phyloP scores from a whole-genome alignment of 2,329 filamentous ascomycete genomes.

The Neofusicoccum laricinum region DNA sequence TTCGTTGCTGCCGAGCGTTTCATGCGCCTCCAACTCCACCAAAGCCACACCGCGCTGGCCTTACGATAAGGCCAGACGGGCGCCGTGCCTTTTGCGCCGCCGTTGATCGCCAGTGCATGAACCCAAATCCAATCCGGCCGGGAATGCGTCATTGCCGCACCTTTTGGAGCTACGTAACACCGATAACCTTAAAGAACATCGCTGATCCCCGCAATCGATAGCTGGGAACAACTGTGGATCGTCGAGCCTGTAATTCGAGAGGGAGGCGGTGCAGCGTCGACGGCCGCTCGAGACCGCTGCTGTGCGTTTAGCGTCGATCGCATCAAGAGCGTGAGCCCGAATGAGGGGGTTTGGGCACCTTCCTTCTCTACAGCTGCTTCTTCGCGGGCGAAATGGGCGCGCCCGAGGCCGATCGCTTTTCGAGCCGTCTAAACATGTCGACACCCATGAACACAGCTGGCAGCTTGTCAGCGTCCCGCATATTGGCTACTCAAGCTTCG shows the following conservation, averaged over 20 bases:
- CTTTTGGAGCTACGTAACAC: background rate
- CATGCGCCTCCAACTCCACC: background rate
- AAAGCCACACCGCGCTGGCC: background rate
- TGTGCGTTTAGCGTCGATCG: background rate
- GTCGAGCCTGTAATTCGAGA: background rate
- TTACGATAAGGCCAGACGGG: background rate
- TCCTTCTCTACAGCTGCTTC: background rate
- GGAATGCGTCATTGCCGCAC: slow-evolving; percentile 5
- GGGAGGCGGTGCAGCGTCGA: background rate
- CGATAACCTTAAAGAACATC: slow-evolving; percentile 7
- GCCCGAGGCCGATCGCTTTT: background rate
- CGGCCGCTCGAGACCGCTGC: background rate
- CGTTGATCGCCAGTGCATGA: background rate
- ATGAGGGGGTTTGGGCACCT: background rate
- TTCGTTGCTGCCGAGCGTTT: background rate
- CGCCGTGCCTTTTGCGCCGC: background rate
- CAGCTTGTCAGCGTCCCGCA: background rate
- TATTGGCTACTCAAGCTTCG: background rate
- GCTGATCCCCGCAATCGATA: background rate
- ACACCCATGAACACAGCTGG: slow-evolving; percentile 14
- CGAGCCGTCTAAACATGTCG: slow-evolving; percentile 13
- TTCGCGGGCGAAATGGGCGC: background rate
- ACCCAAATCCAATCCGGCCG: background rate
- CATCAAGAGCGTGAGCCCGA: background rate
- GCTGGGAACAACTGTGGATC: background rate